Base-by-base conservation (phyloP, 306 rosid genomes). In the Cucurbita pepo region DNA sequence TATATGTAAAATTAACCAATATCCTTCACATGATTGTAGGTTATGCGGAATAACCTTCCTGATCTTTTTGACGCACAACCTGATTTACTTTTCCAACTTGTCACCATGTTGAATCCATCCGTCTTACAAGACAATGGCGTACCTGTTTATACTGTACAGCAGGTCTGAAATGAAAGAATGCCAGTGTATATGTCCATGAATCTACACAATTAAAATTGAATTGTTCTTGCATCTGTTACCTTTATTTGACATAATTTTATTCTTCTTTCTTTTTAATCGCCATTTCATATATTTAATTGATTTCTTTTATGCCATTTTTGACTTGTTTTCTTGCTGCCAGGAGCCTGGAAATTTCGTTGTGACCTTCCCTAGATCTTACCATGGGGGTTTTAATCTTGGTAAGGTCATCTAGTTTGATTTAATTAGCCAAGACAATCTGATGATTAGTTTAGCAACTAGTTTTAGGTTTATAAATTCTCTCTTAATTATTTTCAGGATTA, bases 371-470 rank as follows among this genome's bases (percentile, higher is more conserved):
- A 80, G 87, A 77, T 90, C 98, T 69, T 93, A 86, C 85, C 98
- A 93, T 75, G 98, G 98, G 76, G 98, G 98, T 79, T 93, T 93
- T 73, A 93, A 93, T 81, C 97, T 93, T 71, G 98, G 98, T 93
- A 84, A 57, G 84, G 54, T 14, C 41, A 45, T 55, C 66, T 55
- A 77, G 60, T 75, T 84, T 73, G 43, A 61, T 48, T 77, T 80
- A 72, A 4, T 34, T 54, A 76, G 75, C 43, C 59, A 72, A 41
- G 16, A 50, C 56, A 77, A n/a, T 80, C 56, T 69, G 36, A 78
- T 72, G 76, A 55, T 55, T 40, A 21, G 65, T 56, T 54, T 9
- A 16, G 47, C 74, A 34, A 51, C 47, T 15, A 8, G 30, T 52
- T 19, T 70, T 15, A 12, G 60, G 7, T 41, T 67, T 45, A 10